A percentile compares a stretch with the other conserved stretches of the same genome.
phyloP scores from a whole-genome alignment of 495 filamentous ascomycete species.

The Mycothermus thermophilus region DNA sequence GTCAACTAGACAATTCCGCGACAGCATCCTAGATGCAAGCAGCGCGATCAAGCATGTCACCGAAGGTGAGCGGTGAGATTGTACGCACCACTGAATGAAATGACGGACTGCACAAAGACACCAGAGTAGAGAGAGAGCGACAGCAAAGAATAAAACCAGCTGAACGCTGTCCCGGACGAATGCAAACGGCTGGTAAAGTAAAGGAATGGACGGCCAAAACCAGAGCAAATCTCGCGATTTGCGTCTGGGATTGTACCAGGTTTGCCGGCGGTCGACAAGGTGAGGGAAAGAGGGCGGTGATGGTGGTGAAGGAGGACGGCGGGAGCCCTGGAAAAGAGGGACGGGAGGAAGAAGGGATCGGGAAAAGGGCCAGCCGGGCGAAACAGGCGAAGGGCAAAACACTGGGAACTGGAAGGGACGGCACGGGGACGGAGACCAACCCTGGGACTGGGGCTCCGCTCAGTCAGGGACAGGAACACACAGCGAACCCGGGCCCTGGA shows the following conservation, averaged over 20 bases:
- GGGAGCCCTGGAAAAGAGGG: constrained; percentile 7
- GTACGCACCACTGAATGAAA: neutral
- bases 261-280: constrained; percentile 16
- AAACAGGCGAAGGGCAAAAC: constrained; percentile 3
- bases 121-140: constrained; percentile 6
- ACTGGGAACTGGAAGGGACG: too few relatives aligned
- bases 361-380: constrained; percentile 4
- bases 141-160: constrained; percentile 12
- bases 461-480: too few relatives aligned
- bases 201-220: constrained; percentile 43
- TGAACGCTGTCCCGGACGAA: constrained; percentile 16
- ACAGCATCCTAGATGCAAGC: too few relatives aligned
- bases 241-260: constrained; percentile 35
- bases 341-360: constrained; percentile 8
- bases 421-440: too few relatives aligned
- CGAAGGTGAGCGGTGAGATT: too few relatives aligned
- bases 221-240: constrained; percentile 36
- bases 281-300: constrained; percentile 6
- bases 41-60: too few relatives aligned
- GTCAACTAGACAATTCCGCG: too few relatives aligned
- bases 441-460: too few relatives aligned
- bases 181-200: constrained; percentile 13
- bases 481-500: too few relatives aligned
- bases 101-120: neutral
- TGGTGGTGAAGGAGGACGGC: neutral